Evolutionary conservation across 345 rosid genomes (phyloP).

Genomic region (Lepidium sativum): DNA sequence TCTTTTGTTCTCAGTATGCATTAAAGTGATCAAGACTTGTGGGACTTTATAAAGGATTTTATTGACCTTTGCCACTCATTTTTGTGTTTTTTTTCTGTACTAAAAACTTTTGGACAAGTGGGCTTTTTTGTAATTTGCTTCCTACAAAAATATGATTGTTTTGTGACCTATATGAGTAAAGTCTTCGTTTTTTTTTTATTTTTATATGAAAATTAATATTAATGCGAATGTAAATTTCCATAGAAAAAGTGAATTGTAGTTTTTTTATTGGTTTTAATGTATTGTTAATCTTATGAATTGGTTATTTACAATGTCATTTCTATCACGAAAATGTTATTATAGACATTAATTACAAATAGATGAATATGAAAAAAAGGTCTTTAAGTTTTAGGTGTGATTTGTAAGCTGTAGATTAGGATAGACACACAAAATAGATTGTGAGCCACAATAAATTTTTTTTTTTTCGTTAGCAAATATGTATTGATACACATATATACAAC

Average conservation of each 20-base stretch:
- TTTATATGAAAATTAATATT: no score
- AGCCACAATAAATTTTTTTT: neutral
- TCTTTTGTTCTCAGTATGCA: neutral
- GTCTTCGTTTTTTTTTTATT: neutral
- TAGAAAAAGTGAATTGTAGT: neutral
- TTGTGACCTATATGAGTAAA: neutral
- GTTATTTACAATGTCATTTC: neutral
- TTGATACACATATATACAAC: neutral
- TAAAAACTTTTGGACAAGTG: neutral
- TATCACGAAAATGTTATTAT: conserved; percentile 1
- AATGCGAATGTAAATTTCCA: neutral
- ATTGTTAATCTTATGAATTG: neutral
- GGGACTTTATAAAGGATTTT: conserved; percentile 38
- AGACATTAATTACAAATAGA: neutral
- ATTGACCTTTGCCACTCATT: conserved; percentile 28
- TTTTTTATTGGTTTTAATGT: neutral
- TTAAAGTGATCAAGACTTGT: conserved; percentile 23
- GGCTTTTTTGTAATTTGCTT: conserved; percentile 13
- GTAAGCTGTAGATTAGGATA: conserved; percentile 26
- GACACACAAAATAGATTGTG: conserved; percentile 19
- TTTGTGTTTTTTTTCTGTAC: neutral
- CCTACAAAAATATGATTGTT: neutral
- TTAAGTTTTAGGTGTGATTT: conserved; percentile 7
- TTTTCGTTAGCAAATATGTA: neutral
- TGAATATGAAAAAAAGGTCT: neutral